These are phyloP conservation scores for Scheffersomyces stipitis DNA, from an alignment of 805 yeast genomes.

Conservation along the genomic window DNA sequence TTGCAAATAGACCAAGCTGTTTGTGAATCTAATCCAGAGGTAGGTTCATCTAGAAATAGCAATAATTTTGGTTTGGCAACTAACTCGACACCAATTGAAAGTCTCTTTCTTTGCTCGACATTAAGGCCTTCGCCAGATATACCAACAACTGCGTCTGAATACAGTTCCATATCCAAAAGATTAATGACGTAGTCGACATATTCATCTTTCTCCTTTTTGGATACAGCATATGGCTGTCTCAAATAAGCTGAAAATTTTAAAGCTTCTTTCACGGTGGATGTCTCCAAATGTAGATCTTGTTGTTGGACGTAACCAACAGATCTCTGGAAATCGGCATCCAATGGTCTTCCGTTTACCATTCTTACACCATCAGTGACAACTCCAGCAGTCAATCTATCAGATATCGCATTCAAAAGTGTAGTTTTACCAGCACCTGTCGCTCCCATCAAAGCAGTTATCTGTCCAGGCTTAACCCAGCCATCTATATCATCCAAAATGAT, in stretches of 20 bases:
- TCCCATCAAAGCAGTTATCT: constrained; percentile 81
- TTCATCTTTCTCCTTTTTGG: constrained; percentile 57
- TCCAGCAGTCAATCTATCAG: constrained; percentile 71
- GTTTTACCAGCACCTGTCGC: constrained; percentile 89
- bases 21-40: constrained; percentile 71
- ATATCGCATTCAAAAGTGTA: constrained; percentile 68
- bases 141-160: constrained; percentile 81
- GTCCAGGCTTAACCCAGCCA: constrained; percentile 81
- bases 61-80: constrained; percentile 67
- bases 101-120: constrained; percentile 66
- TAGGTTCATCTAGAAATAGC: constrained; percentile 69
- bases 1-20: constrained; percentile 70
- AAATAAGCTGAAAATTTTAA: constrained; percentile 67
- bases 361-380: constrained; percentile 63
- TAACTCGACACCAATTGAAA: constrained; percentile 70
- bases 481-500: constrained; percentile 40
- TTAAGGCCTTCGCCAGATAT: constrained; percentile 70
- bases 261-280: constrained; percentile 74
- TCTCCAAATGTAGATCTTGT: constrained; percentile 71
- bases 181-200: constrained; percentile 70
- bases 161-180: constrained; percentile 64
- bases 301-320: constrained; percentile 82
- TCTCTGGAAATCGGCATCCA: constrained; percentile 68
- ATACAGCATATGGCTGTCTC: constrained; percentile 63
- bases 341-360: constrained; percentile 64